A percentile compares a stretch with the other conserved stretches of the same genome.
Evolutionary conservation across 208 protist species (phyloP).

Genomic region (Acanthamoeba polyphaga): DNA sequence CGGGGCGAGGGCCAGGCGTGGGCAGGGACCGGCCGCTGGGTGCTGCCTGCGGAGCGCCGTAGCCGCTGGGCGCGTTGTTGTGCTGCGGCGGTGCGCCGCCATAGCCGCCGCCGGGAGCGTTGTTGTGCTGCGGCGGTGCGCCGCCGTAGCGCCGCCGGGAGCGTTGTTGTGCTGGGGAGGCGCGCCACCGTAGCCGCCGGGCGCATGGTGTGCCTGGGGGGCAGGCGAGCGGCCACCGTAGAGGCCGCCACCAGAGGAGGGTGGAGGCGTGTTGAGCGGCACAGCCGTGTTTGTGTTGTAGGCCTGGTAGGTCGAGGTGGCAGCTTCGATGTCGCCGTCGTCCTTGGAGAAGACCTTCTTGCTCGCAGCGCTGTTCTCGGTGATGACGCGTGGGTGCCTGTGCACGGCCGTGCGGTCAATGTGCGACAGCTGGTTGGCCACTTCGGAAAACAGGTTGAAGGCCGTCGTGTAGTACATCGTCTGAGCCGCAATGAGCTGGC

Average conservation of each 20-base stretch:
- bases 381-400: conserved; percentile 63
- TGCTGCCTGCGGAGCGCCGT: not conserved
- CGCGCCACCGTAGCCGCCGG: not conserved
- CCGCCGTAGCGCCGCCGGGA: not conserved
- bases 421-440: not conserved
- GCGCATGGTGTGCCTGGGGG: not conserved
- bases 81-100: not conserved
- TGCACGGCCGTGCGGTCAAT: conserved; percentile 71
- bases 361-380: conserved; percentile 48
- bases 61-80: not conserved
- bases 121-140: not conserved
- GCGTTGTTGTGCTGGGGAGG: not conserved
- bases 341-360: conserved; percentile 70
- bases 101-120: not conserved
- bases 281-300: conserved; percentile 40
- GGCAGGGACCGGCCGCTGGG: not conserved
- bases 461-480: conserved; percentile 38
- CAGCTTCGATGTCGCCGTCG: conserved; percentile 21
- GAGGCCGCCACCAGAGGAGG: not conserved
- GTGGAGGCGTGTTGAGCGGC: conserved; percentile 21
- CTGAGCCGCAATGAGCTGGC: conserved; percentile 41
- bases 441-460: not conserved
- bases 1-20: not conserved
- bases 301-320: conserved; percentile 59
- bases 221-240: not conserved